Percentiles rank a stretch among this genome's conserved stretches.
Conservation (phyloP, 495 filamentous ascomycete genomes). For the Haplographium delicatum region DNA sequence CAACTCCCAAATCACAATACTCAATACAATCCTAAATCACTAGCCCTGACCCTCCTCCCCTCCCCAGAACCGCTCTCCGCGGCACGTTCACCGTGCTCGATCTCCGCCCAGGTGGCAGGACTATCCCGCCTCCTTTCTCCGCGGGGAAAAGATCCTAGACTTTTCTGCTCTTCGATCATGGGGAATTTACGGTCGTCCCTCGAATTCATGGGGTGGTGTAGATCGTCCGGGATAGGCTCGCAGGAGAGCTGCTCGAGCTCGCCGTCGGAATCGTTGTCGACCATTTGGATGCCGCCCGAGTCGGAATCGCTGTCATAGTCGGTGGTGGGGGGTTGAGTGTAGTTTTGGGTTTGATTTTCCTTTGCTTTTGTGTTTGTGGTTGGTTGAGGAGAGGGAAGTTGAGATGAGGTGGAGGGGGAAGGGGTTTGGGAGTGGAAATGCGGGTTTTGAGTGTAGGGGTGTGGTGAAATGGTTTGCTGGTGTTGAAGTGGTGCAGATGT, state of each 20-base stretch:
- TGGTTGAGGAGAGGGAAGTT: background rate
- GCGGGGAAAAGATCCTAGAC: slow-evolving; percentile 1
- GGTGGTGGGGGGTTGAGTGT: background rate
- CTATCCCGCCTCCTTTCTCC: background rate
- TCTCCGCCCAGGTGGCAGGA: no score
- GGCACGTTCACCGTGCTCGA: no score
- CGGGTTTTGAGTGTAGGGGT: background rate
- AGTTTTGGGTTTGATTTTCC: no score
- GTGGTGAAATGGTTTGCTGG: background rate
- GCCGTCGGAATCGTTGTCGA: slow-evolving; percentile 43
- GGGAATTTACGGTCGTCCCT: background rate
- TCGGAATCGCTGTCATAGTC: slow-evolving; percentile 32
- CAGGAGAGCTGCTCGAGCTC: slow-evolving; percentile 17
- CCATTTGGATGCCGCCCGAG: slow-evolving; percentile 42
- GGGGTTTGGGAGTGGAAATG: background rate
- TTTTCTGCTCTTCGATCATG: slow-evolving; percentile 3
- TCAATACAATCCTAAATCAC: background rate
- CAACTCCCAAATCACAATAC: no score
- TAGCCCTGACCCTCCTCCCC: background rate
- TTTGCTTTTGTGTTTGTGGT: no score
- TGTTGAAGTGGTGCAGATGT: background rate
- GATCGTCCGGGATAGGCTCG: slow-evolving; percentile 16
- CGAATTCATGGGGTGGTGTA: background rate
- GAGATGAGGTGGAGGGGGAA: background rate
- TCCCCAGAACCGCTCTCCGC: background rate